Evolutionary conservation across 2,329 filamentous ascomycete species (phyloP), one percentile per base, ranked within the genome.

Genomic region (Fusarium goolgardi): DNA sequence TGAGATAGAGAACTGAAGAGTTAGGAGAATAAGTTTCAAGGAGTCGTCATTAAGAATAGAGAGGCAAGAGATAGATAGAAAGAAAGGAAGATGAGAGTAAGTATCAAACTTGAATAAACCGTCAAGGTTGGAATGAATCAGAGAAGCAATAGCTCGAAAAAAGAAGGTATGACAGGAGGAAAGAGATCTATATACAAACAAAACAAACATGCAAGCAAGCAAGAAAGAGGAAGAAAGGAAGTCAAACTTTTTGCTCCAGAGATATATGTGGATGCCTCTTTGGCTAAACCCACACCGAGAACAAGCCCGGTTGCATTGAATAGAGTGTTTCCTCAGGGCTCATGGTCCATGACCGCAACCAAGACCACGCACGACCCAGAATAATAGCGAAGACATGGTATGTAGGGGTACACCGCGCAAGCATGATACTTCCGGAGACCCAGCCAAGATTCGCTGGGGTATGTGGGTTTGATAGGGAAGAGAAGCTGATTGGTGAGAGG

Each of bases 171-270:
- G 44, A 34, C 34, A 45, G 50, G 53, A 51, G n/a, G 25, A 44
- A 47, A 45, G 63, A 61, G 47, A 64, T 52, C 40, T 65, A 70
- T 70, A 70, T 70, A 70, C 59, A 58, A 59, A 58, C 53, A 66
- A 53, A 34, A 25, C 21, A 34, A 37, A 50, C 32, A 15, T 39
- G 35, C 32, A 27, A 50, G 34, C 46, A 50, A 27, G 32, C 41
- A 44, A 21, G 20, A 31, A 44, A 21, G 20, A 31, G 8, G n/a
- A 51, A 35, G 35, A 51, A 50, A 18, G 32, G 40, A 45, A 57
- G 37, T 56, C 41, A 39, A 67, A 67, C 47, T 51, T 59, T 59
- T 62, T 61, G 52, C 31, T 44, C 16, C 16, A 51, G 27, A 20
- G 35, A 51, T 51, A 13, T 21, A 55, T 31, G 65, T 62, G 63